Conservation (phyloP, 2,329 filamentous ascomycete genomes). For the Herpotrichia juniperi region DNA sequence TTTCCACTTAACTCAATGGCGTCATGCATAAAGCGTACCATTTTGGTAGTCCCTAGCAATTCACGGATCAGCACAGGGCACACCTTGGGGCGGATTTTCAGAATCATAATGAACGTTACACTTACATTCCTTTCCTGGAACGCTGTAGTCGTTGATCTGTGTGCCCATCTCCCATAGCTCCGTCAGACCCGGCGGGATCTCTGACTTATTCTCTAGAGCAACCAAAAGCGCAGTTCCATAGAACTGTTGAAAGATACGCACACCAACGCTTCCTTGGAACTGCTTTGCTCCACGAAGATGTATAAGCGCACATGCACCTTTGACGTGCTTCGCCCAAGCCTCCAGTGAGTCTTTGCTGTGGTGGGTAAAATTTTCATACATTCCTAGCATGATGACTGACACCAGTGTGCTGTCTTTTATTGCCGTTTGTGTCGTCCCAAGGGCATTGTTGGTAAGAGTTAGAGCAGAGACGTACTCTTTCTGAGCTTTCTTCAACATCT, state of each 20-base stretch:
- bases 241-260: constrained; percentile 37
- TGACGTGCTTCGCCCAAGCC: constrained; percentile 40
- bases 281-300: constrained; percentile 35
- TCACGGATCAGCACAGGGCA: not conserved
- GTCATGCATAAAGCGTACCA: constrained; percentile 26
- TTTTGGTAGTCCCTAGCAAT: constrained; percentile 15
- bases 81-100: not conserved
- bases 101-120: not conserved
- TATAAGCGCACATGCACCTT: constrained; percentile 40
- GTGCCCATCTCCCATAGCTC: constrained; percentile 28
- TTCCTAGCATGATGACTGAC: constrained; percentile 38
- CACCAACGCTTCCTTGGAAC: constrained; percentile 23
- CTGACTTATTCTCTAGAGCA: constrained; percentile 22
- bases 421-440: constrained; percentile 21
- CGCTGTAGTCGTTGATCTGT: constrained; percentile 21
- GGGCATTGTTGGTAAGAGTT: constrained; percentile 28
- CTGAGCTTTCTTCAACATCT: constrained; percentile 30
- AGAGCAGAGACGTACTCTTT: constrained; percentile 32
- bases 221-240: constrained; percentile 31
- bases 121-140: constrained; percentile 23
- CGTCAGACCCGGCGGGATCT: constrained; percentile 22
- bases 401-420: constrained; percentile 33
- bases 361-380: constrained; percentile 41
- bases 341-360: constrained; percentile 31
- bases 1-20: constrained; percentile 28